phyloP scores from a whole-genome alignment of 495 filamentous ascomycete species.

The Thozetella sp. region DNA sequence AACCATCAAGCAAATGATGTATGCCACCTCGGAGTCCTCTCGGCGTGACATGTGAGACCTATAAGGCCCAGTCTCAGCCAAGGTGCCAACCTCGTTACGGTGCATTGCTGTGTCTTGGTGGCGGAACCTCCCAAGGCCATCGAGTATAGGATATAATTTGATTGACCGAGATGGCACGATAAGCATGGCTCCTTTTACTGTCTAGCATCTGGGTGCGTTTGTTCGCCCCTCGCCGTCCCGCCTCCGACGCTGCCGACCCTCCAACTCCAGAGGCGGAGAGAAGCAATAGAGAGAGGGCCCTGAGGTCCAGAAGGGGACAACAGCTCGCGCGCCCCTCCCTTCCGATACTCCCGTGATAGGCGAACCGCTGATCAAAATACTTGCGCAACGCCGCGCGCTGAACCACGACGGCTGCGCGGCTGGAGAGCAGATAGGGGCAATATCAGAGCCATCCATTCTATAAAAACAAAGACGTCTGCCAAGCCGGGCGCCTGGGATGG shows the following conservation, averaged over 20 bases:
- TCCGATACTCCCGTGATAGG: background rate
- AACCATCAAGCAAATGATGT: too few species aligned
- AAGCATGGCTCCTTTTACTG: too few species aligned
- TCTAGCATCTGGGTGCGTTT: too few species aligned
- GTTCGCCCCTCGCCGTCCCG: background rate
- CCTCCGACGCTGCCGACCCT: background rate
- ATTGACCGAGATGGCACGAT: too few species aligned
- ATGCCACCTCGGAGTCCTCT: too few species aligned
- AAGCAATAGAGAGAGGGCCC: background rate
- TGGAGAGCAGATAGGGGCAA: background rate
- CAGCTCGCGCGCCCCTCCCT: too few species aligned
- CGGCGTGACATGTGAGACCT: too few species aligned
- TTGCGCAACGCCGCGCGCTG: background rate
- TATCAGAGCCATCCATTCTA: background rate
- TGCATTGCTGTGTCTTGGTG: too few species aligned
- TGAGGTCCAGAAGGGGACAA: too few species aligned
- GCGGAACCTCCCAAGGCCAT: too few species aligned
- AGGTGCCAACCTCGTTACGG: background rate
- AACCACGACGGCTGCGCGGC: background rate
- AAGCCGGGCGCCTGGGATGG: slow-evolving; percentile 1
- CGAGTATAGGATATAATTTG: too few species aligned
- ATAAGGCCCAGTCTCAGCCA: background rate
- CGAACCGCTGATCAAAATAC: background rate
- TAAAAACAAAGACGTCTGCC: background rate
- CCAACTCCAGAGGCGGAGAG: background rate